These are phyloP conservation scores for Tetrahymena malaccensis DNA, from an alignment of 73 alveolate genomes.

Conservation along the genomic window DNA sequence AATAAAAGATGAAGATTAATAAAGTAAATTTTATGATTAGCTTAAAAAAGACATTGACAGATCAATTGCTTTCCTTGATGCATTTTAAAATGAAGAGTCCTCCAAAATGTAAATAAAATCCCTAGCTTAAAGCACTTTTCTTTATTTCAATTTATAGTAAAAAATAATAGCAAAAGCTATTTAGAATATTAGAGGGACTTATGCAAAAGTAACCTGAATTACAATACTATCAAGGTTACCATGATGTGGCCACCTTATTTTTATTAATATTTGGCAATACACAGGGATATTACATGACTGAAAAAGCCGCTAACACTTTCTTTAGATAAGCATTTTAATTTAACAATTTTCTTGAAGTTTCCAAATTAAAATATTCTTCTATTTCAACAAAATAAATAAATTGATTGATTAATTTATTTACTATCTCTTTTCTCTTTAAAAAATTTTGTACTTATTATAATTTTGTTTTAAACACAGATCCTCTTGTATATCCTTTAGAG, in stretches of 20 bases:
- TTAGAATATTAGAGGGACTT: not conserved
- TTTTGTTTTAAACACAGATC: not conserved
- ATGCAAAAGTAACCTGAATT: not conserved
- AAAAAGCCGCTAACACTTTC: not conserved
- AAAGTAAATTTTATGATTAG: not conserved
- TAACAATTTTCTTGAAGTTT: not conserved
- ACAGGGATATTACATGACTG: not conserved
- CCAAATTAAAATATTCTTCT: not conserved
- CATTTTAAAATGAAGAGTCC: not conserved
- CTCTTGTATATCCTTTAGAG: not conserved
- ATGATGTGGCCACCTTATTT: not conserved
- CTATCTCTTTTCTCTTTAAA: no score
- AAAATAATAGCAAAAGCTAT: not conserved
- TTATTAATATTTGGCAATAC: not conserved
- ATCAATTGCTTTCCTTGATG: not conserved
- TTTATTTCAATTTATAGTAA: not conserved
- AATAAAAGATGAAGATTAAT: not conserved
- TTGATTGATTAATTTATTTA: not conserved
- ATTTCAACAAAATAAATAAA: not conserved
- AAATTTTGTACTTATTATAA: not conserved
- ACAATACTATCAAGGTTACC: not conserved
- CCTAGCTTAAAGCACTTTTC: no score
- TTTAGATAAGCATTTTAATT: not conserved
- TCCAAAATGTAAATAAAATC: not conserved
- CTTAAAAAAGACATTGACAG: not conserved